phyloP scores from a whole-genome alignment of 176 grass and related monocot species.

The Eremochloa ophiuroides region DNA sequence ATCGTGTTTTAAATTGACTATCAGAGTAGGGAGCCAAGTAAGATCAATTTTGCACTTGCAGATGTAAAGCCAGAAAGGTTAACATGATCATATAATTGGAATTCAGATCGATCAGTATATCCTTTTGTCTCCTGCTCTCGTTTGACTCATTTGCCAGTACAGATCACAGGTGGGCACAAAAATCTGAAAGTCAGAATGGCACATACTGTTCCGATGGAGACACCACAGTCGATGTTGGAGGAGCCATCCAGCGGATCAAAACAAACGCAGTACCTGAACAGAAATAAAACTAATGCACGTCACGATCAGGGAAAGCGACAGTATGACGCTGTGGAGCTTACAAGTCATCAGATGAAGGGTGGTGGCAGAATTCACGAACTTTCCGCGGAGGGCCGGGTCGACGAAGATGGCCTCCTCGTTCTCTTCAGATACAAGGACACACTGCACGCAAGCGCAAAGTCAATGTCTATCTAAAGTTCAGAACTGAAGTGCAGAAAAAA shows the following conservation, averaged over 20 bases:
- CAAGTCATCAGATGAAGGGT: background rate
- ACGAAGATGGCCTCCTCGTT: constrained; percentile 94
- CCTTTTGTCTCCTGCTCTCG: background rate
- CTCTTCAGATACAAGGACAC: constrained; percentile 90
- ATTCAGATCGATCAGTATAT: background rate
- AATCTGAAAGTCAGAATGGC: background rate
- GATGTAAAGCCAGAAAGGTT: background rate
- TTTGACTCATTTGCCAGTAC: background rate
- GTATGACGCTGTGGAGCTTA: background rate
- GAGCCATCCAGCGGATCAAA: constrained; percentile 95
- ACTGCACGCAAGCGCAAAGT: constrained; percentile 42
- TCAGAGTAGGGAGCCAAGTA: background rate
- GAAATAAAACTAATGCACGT: background rate
- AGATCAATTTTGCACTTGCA: background rate
- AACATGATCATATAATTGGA: background rate
- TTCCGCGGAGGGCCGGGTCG: constrained; percentile 65
- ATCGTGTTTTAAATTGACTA: background rate
- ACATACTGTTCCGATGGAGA: constrained; percentile 92
- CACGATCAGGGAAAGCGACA: background rate
- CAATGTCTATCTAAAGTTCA: background rate
- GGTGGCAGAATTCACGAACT: constrained; percentile 45
- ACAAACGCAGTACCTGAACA: constrained; percentile 76
- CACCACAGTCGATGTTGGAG: constrained; percentile 95
- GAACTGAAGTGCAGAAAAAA: background rate
- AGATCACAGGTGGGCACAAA: background rate